Evolutionary conservation across 345 rosid species (phyloP).

Genomic region (Eutrema yunnanense): DNA sequence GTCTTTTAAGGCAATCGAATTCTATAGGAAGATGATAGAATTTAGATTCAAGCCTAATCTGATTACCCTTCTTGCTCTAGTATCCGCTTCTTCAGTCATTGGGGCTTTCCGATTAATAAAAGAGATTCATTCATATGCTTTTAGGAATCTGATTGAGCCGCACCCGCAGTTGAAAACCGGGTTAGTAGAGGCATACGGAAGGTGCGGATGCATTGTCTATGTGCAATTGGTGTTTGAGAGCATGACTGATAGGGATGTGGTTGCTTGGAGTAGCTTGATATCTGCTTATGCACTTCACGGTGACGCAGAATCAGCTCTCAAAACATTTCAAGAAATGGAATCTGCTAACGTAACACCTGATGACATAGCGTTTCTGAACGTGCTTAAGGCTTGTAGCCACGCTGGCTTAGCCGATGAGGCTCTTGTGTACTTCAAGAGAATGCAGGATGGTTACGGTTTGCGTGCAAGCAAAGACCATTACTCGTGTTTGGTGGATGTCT

Average conservation of each 20-base stretch:
- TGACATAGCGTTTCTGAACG: constrained; percentile 49
- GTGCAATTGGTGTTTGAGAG: constrained; percentile 35
- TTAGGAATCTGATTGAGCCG: constrained; percentile 41
- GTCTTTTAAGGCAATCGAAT: constrained; percentile 37
- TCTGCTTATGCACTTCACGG: constrained; percentile 65
- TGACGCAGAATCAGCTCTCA: constrained; percentile 43
- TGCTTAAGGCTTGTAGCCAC: constrained; percentile 64
- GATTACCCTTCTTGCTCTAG: constrained; percentile 54
- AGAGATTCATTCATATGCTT: constrained; percentile 53
- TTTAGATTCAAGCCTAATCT: constrained; percentile 44
- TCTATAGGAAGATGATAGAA: constrained; percentile 47
- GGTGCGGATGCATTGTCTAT: constrained; percentile 39
- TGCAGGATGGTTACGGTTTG: constrained; percentile 35
- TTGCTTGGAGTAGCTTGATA: constrained; percentile 66
- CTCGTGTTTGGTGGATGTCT: constrained; percentile 56
- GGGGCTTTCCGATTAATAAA: constrained; percentile 37
- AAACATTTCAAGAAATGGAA: constrained; percentile 52
- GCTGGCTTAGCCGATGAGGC: constrained; percentile 63
- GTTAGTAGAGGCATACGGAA: constrained; percentile 56
- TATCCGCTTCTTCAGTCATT: constrained; percentile 41
- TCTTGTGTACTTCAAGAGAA: constrained; percentile 33
- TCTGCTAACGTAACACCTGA: constrained; percentile 42
- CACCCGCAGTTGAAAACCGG: constrained; percentile 47
- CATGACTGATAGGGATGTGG: constrained; percentile 46
- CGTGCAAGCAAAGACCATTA: constrained; percentile 49